phyloP scores from a whole-genome alignment of 495 filamentous ascomycete species.

The Podospora pseudoanserina region DNA sequence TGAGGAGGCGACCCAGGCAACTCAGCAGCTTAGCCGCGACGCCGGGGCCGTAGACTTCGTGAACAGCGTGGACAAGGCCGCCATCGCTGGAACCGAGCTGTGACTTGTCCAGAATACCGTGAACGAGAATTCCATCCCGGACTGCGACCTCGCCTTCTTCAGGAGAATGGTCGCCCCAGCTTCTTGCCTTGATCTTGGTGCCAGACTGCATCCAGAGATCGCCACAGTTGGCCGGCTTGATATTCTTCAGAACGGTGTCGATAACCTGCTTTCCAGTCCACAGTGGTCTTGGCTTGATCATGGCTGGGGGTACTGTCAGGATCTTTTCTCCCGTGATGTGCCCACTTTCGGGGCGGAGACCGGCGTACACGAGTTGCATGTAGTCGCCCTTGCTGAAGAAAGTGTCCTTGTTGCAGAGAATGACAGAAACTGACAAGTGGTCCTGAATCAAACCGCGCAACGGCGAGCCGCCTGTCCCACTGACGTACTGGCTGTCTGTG shows the following conservation, averaged over 20 bases:
- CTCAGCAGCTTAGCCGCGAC: constrained; percentile 81
- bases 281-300: constrained; percentile 72
- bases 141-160: constrained; percentile 80
- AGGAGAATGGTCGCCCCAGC: constrained; percentile 56
- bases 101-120: constrained; percentile 92
- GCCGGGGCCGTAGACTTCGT: constrained; percentile 89
- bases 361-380: constrained; percentile 85
- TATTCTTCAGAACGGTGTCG: constrained; percentile 89
- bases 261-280: constrained; percentile 99
- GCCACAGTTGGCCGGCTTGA: constrained; percentile 67
- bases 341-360: constrained; percentile 81
- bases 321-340: constrained; percentile 71
- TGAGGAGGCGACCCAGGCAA: constrained; percentile 83
- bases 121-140: constrained; percentile 79
- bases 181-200: constrained; percentile 68
- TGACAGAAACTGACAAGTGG: constrained; percentile 91
- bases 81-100: constrained; percentile 85
- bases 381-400: constrained; percentile 88
- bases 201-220: constrained; percentile 77
- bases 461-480: constrained; percentile 88
- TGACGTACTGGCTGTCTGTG: constrained; percentile 96
- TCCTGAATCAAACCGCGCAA: constrained; percentile 97
- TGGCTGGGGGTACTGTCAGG: constrained; percentile 70
- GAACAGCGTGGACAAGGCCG: constrained; percentile 85
- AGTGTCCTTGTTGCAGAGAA: constrained; percentile 87